Percentiles rank a stretch among this genome's conserved stretches.
Conservation (phyloP, 139 green algal species). For the Raphidocelis subcapitata region DNA sequence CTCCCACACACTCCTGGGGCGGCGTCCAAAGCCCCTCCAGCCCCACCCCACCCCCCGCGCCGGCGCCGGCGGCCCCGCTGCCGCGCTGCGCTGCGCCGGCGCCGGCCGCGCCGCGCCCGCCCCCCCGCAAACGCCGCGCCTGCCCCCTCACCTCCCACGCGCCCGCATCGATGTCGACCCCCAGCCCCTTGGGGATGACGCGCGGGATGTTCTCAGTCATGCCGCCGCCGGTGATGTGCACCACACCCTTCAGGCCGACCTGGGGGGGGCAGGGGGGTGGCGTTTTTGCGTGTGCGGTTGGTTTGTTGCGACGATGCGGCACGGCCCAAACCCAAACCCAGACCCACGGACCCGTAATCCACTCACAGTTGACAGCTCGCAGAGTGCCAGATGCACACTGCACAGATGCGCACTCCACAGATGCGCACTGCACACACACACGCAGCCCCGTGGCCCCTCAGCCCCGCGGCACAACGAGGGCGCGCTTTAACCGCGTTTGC, state of each 20-base stretch:
- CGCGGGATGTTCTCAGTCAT: conserved; percentile 97
- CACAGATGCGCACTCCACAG: too few relatives aligned
- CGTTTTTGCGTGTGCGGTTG: too few relatives aligned
- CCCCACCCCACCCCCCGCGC: not conserved
- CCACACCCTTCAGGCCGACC: conserved; percentile 63
- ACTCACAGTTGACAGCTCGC: too few relatives aligned
- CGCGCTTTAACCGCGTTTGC: too few relatives aligned
- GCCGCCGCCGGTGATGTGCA: conserved; percentile 99
- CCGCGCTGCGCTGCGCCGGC: not conserved
- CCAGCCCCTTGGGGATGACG: conserved; percentile 86
- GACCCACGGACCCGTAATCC: too few relatives aligned
- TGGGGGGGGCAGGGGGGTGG: conserved; percentile 3
- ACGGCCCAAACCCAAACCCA: too few relatives aligned
- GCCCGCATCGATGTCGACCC: conserved; percentile 54
- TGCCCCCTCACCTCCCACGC: conserved; percentile 67
- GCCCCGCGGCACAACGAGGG: too few relatives aligned
- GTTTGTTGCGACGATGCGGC: too few relatives aligned
- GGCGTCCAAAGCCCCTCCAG: not conserved
- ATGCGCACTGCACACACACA: too few relatives aligned
- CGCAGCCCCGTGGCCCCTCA: too few relatives aligned
- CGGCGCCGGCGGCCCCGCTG: not conserved
- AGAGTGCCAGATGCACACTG: too few relatives aligned
- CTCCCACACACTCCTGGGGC: too few relatives aligned
- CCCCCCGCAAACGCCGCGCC: not conserved
- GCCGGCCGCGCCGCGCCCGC: not conserved